Evolutionary conservation across 371 early-diverging fungal genomes (phyloP).

Genomic region (Rhizopus delemar): DNA sequence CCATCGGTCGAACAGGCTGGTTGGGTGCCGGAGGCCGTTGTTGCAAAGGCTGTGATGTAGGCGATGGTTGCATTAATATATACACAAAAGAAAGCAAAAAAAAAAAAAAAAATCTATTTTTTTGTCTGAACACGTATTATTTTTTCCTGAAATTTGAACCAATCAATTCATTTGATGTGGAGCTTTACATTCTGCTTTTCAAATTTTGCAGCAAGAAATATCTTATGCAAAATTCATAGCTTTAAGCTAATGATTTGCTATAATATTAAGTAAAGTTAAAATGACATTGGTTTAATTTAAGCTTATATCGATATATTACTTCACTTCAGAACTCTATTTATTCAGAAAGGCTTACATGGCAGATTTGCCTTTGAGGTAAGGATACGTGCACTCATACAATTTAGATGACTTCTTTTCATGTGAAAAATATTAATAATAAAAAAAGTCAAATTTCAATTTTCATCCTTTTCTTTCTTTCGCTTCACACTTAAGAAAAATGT

Average conservation of each 20-base stretch:
- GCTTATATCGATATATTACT: too few species aligned
- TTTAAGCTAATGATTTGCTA: too few species aligned
- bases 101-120: background rate
- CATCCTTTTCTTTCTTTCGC: background rate
- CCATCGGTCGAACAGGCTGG: conserved; percentile 22
- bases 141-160: background rate
- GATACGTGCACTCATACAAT: too few species aligned
- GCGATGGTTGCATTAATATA: conserved; percentile 17
- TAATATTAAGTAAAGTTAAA: too few species aligned
- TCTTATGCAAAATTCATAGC: too few species aligned
- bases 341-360: too few species aligned
- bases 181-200: background rate
- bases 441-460: background rate
- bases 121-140: conserved; percentile 3
- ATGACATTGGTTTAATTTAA: too few species aligned
- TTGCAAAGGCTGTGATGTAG: conserved; percentile 18
- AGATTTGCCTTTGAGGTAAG: too few species aligned
- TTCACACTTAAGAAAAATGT: conserved; percentile 8
- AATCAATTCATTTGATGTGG: conserved; percentile 4
- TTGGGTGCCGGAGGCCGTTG: conserved; percentile 20
- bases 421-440: too few species aligned
- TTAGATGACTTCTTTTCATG: too few species aligned
- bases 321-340: too few species aligned
- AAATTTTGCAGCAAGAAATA: background rate
- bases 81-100: background rate